Evolutionary conservation across 805 yeast species (phyloP), one percentile per base, ranked within the genome.

Genomic region (Suhomyces vadensis): DNA sequence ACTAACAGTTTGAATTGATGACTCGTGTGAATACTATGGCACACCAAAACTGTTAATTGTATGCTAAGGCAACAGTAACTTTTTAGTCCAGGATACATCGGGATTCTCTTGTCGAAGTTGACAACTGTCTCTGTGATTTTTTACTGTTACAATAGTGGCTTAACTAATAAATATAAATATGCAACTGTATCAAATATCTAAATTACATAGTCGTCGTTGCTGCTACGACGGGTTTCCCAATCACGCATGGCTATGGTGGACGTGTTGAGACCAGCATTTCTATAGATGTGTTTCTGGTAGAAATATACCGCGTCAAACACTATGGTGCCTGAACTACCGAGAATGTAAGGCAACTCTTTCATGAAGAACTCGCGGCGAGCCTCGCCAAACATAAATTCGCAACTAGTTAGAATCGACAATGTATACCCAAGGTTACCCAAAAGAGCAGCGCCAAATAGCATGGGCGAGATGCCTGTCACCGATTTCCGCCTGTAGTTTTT

Each of bases 321-420:
- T 14, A 90, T 76, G 0, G 97, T 90, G 6, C 97, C 97, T 0
- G 88, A 77, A 52, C 94, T 83, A 0, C 97, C 97, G 16, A 90
- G 54, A 25, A 92, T 74, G 58, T 84, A 91, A 0, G 97, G 96
- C 42, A 88, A 61, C 56, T 90, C 96, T 39, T 79, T 81, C 49
- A 67, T 48, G 24, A 89, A 63, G 57, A 86, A 91, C 6, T 51
- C 52, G 21, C 46, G 5, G 52, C 67, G 69, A 31, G 71, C 65
- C 1, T 62, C 65, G 4, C 54, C 58, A 35, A 43, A 51, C 4
- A 61, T 41, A 37, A 80, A 81, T 10, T 72, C 71, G 65, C 87
- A 76, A 38, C 87, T 80, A 1, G 84, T 71, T 33, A 90, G 53
- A 21, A 92, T 89, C 5, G 95, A 85, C 5, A 79, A 53, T 0